phyloP scores from a whole-genome alignment of 352 stramenopile genomes.

The Globisporangium takayamanum region DNA sequence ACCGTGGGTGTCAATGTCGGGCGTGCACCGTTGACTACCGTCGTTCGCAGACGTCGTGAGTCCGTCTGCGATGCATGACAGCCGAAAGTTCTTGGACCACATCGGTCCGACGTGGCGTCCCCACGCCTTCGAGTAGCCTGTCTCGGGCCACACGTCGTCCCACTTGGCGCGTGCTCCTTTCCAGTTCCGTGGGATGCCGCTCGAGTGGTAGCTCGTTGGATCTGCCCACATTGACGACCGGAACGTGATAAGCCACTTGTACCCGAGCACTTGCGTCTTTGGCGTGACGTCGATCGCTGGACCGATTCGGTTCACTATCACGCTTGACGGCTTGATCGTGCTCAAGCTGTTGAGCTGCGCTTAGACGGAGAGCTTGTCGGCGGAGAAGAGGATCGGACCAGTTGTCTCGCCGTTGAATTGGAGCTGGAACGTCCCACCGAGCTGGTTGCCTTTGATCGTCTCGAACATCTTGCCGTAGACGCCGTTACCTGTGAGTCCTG shows the following conservation, averaged over 20 bases:
- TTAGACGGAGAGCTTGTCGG: slow-evolving; percentile 77
- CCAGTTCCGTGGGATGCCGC: slow-evolving; percentile 89
- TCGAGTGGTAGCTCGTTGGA: slow-evolving; percentile 85
- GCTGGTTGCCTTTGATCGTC: slow-evolving; percentile 77
- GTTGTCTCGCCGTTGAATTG: slow-evolving; percentile 93
- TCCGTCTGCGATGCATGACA: slow-evolving; percentile 56
- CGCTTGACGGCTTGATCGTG: slow-evolving; percentile 89
- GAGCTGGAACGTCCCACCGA: slow-evolving; percentile 90
- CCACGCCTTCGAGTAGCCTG: slow-evolving; percentile 94
- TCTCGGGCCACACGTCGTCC: slow-evolving; percentile 88
- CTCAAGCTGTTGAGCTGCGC: slow-evolving; percentile 89
- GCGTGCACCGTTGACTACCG: slow-evolving; percentile 39
- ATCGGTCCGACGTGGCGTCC: slow-evolving; percentile 93
- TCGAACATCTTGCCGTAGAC: slow-evolving; percentile 55
- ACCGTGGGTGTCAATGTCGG: slow-evolving; percentile 21
- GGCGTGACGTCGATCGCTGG: slow-evolving; percentile 23
- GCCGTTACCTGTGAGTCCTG: slow-evolving; percentile 28
- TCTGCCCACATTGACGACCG: slow-evolving; percentile 89
- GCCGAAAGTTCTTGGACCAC: slow-evolving; percentile 22
- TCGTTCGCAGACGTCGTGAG: slow-evolving; percentile 58
- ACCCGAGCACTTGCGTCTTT: slow-evolving; percentile 72
- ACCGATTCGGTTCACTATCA: slow-evolving; percentile 73
- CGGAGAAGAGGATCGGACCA: slow-evolving; percentile 83
- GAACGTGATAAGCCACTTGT: slow-evolving; percentile 93
- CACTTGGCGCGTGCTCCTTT: slow-evolving; percentile 68